Percentiles rank a stretch among this genome's conserved stretches.
These are phyloP conservation scores for Skeletonema tropicum DNA, from an alignment of 108 stramenopile genomes.

Conservation along the genomic window DNA sequence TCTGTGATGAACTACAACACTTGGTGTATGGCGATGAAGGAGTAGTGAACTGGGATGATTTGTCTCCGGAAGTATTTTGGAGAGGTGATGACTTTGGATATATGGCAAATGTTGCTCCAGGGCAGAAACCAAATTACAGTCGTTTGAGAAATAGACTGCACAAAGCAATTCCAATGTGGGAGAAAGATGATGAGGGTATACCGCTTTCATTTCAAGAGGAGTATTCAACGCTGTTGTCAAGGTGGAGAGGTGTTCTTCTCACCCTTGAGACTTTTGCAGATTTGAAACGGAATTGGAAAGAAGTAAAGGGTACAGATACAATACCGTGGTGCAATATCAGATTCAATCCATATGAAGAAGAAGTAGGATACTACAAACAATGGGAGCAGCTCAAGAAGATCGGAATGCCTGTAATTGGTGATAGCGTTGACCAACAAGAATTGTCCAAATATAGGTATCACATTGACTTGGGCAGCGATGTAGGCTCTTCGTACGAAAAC, in stretches of 20 bases:
- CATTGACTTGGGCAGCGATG: slow-evolving; percentile 41
- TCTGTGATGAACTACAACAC: slow-evolving; percentile 1
- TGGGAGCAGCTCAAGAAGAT: not conserved
- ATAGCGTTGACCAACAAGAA: not conserved
- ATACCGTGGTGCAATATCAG: slow-evolving; percentile 1
- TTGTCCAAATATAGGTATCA: slow-evolving; percentile 28
- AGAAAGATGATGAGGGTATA: not conserved
- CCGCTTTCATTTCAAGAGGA: not conserved
- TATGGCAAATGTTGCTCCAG: not conserved
- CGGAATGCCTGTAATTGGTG: slow-evolving; percentile 1
- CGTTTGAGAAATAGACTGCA: not conserved
- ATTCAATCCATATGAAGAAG: not conserved
- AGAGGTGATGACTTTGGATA: slow-evolving; percentile 36
- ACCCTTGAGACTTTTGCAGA: not conserved
- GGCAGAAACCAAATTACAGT: not conserved
- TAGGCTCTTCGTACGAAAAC: slow-evolving; percentile 7
- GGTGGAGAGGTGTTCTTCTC: slow-evolving; percentile 6
- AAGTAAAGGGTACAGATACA: not conserved
- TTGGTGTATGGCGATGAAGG: not conserved
- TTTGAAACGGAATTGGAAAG: slow-evolving; percentile 2
- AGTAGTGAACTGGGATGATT: not conserved
- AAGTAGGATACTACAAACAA: not conserved
- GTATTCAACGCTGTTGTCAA: not conserved
- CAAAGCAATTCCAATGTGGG: not conserved
- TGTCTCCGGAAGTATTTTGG: slow-evolving; percentile 36